Base-by-base conservation (phyloP, 2,329 filamentous ascomycete genomes). In the Blastomyces percursus region DNA sequence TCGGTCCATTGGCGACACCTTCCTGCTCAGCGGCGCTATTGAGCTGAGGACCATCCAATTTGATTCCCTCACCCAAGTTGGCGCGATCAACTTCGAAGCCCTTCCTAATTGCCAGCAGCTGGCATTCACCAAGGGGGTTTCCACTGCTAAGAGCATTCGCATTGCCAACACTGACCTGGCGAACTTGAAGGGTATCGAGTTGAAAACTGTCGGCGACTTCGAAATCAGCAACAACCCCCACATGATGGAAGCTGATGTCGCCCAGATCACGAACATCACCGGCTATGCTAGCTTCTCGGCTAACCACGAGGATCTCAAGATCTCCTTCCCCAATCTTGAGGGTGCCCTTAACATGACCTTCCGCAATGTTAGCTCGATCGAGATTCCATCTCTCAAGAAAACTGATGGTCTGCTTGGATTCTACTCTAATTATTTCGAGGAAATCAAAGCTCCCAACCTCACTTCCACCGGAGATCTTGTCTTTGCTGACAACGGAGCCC, bases 171-270 rank as follows among this genome's bases (percentile, higher is more conserved):
- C 94, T 59, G 86, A 87, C 76, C 84, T 99, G 69, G 83, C 80
- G 74, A 85, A 83, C 67, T 84, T 99, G 64, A 81, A 87, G 68
- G 91, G 91, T 72, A 89, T 99, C 74, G 88, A 91, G 74, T 82
- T 97, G 67, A 77, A 84, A 66, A 82, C 82, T n/a, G 86, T 91
- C 61, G 82, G 84, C 63, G 81, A 79, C 68, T 84, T 99, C 74
- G 81, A 89, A 75, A 88, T 99, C 77, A 88, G 90, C 83, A 96
- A 96, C 86, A 97, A 97, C 85, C 80, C 79, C 65, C 87, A 88
- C 73, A 82, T 99, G 69, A 84, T 83, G 73, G 81, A 80, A 65
- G 89, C 95, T 79, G 84, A 84, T 73, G 76, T 79, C 67, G 89
- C 91, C 76, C 84, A 88, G 73, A 82, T 97, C 64, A 82, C 82